These are phyloP conservation scores for Russula abietina DNA, from an alignment of 768 basidiomycete species.

Conservation along the genomic window DNA sequence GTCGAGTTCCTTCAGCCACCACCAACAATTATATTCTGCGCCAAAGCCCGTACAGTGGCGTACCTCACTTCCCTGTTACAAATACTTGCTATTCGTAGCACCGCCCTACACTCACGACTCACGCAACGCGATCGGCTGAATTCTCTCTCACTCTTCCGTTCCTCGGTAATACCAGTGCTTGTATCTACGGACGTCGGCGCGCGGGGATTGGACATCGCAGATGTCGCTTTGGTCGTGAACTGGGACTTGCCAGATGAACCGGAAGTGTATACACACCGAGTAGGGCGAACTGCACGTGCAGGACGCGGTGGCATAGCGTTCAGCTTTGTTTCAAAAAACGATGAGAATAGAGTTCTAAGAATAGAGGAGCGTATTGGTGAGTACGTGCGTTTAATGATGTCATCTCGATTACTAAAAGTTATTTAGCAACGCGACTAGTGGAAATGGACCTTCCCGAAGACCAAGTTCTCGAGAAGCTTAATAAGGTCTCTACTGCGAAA, in stretches of 20 bases:
- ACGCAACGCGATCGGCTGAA: slow-evolving; percentile 85
- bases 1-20: slow-evolving; percentile 70
- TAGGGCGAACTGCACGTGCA: slow-evolving; percentile 87
- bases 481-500: slow-evolving; percentile 87
- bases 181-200: slow-evolving; percentile 94
- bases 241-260: slow-evolving; percentile 91
- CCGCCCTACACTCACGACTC: slow-evolving; percentile 87
- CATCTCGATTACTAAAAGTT: slow-evolving; percentile 5
- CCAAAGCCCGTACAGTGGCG: slow-evolving; percentile 79
- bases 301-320: slow-evolving; percentile 86
- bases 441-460: slow-evolving; percentile 75
- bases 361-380: slow-evolving; percentile 86
- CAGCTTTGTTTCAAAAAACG: slow-evolving; percentile 91
- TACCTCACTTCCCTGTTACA: slow-evolving; percentile 80
- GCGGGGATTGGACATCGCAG: slow-evolving; percentile 92
- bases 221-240: slow-evolving; percentile 93
- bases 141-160: slow-evolving; percentile 81
- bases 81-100: slow-evolving; percentile 72
- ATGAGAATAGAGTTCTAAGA: slow-evolving; percentile 73
- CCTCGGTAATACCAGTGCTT: slow-evolving; percentile 81
- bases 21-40: slow-evolving; percentile 93
- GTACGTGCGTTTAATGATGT: slow-evolving; percentile 28
- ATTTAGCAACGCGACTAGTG: slow-evolving; percentile 51
- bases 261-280: slow-evolving; percentile 95
- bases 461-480: slow-evolving; percentile 77